These are phyloP conservation scores for Penicillium alfredii DNA, from an alignment of 495 filamentous ascomycete genomes.

Conservation along the genomic window DNA sequence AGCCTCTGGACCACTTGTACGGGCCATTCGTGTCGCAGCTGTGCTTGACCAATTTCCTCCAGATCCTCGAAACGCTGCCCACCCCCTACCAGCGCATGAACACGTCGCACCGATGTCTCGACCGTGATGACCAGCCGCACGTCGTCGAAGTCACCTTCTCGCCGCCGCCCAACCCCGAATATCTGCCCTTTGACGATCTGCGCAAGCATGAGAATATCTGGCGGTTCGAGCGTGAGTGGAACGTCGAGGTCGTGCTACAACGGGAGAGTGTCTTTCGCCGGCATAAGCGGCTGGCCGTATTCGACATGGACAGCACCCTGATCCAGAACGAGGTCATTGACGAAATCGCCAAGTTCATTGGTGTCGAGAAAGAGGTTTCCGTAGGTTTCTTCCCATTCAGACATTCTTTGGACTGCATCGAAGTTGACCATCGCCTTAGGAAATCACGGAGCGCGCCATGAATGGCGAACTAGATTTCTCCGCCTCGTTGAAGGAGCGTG, in stretches of 20 bases:
- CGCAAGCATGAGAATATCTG: conserved; percentile 75
- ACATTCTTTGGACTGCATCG: conserved; percentile 23
- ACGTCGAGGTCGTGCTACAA: conserved; percentile 74
- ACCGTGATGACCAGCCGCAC: conserved; percentile 52
- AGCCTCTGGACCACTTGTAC: conserved; percentile 70
- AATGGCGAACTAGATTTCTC: conserved; percentile 95
- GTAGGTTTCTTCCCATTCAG: conserved; percentile 27
- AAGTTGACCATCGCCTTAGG: conserved; percentile 27
- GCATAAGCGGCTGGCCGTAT: conserved; percentile 77
- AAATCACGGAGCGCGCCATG: conserved; percentile 91
- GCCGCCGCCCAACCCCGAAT: conserved; percentile 59
- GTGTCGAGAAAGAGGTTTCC: conserved; percentile 62
- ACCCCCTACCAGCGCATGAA: conserved; percentile 51
- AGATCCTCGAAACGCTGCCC: conserved; percentile 66
- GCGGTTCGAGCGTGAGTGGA: conserved; percentile 80
- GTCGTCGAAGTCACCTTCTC: conserved; percentile 68
- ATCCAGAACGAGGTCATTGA: conserved; percentile 97
- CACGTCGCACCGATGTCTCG: conserved; percentile 66
- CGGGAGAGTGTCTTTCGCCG: conserved; percentile 63
- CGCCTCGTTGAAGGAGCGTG: conserved; percentile 68
- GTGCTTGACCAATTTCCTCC: conserved; percentile 76
- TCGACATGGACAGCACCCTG: conserved; percentile 97
- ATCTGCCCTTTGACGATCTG: conserved; percentile 61
- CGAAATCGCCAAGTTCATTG: conserved; percentile 76
- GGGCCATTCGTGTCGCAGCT: conserved; percentile 71